phyloP scores from a whole-genome alignment of 345 rosid species.

The Pistacia atlantica region DNA sequence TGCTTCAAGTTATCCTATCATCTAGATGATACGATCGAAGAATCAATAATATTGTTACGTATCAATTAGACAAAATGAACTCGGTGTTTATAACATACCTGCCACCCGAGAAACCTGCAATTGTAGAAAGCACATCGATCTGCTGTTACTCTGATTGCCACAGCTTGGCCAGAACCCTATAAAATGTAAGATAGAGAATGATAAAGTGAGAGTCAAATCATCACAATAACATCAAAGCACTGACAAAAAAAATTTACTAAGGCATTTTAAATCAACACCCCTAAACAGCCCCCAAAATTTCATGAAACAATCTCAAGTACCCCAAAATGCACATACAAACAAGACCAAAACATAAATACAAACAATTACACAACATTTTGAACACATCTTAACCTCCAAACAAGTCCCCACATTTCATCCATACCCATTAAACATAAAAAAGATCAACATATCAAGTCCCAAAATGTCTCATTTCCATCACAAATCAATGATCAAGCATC shows the following conservation, averaged over 20 bases:
- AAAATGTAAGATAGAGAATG: background rate
- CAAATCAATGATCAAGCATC: background rate
- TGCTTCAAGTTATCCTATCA: background rate
- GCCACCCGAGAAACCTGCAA: constrained; percentile 98
- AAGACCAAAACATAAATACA: background rate
- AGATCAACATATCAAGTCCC: background rate
- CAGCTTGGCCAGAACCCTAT: constrained; percentile 98
- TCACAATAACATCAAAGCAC: too few species aligned
- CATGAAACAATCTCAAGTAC: background rate
- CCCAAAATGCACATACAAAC: background rate
- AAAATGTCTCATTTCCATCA: background rate
- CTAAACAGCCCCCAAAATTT: background rate
- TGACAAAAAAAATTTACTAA: background rate
- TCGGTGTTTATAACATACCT: constrained; percentile 44
- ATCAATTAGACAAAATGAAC: background rate
- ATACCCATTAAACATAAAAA: background rate
- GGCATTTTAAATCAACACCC: background rate
- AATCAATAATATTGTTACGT: background rate
- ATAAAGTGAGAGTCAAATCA: too few species aligned
- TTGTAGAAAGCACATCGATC: constrained; percentile 95
- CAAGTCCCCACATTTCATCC: background rate
- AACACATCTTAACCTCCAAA: background rate
- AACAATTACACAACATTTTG: background rate
- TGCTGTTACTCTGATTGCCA: constrained; percentile 91
- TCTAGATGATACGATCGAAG: background rate